phyloP scores from a whole-genome alignment of 441 rosid genomes.

The Bocquillonia castaneifolia region DNA sequence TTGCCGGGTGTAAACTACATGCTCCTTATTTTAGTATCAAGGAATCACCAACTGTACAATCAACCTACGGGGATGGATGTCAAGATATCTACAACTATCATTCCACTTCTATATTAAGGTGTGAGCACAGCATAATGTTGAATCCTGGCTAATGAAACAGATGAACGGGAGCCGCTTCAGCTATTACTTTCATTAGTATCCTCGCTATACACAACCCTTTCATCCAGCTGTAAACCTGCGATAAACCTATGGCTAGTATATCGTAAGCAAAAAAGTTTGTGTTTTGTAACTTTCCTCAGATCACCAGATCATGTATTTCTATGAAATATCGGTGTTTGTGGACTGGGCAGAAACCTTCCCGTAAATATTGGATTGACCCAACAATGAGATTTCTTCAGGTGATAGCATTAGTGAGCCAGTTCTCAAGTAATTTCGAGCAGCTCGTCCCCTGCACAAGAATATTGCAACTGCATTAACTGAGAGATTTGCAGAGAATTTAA shows the following conservation, averaged over 20 bases:
- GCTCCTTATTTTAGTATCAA: conserved; percentile 3
- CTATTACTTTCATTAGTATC: neutral
- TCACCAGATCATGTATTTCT: neutral
- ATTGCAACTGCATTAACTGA: conserved; percentile 9
- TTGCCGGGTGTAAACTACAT: neutral
- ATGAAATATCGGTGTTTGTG: conserved; percentile 12
- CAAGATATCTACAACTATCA: conserved; percentile 3
- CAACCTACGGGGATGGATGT: neutral
- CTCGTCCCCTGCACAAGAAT: conserved; percentile 47
- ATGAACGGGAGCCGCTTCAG: neutral
- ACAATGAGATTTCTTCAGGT: conserved; percentile 57
- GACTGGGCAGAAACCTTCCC: conserved; percentile 30
- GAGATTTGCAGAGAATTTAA: neutral
- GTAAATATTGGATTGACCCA: conserved; percentile 39
- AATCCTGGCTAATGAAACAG: no score
- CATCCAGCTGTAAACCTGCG: neutral
- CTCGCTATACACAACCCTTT: no score
- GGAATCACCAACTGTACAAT: conserved; percentile 20
- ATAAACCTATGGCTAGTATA: neutral
- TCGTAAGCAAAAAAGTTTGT: conserved; percentile 4
- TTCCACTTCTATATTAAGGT: neutral
- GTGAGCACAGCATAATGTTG: neutral
- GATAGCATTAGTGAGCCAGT: conserved; percentile 48
- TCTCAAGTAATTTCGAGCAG: conserved; percentile 64
- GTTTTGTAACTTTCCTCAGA: conserved; percentile 16